Evolutionary conservation across 2,329 filamentous ascomycete genomes (phyloP).

Genomic region (Penicillium griseofulvum): DNA sequence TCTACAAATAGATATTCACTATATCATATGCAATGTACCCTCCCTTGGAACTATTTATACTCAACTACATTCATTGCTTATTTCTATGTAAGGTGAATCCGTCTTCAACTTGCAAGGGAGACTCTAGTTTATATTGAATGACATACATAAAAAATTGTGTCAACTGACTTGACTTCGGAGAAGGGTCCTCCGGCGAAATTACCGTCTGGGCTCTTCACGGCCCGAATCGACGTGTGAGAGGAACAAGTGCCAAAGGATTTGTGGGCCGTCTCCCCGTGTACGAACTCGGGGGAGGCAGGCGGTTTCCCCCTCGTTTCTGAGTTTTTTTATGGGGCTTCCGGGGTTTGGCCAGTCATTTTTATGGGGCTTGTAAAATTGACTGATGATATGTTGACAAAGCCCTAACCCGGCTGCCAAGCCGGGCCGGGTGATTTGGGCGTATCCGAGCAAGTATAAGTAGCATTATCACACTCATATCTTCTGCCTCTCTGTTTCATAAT

Average conservation of each 20-base stretch:
- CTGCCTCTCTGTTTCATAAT: no score
- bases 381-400: background rate
- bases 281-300: background rate
- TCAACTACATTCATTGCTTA: background rate
- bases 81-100: background rate
- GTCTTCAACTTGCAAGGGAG: background rate
- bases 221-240: background rate
- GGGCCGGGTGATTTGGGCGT: background rate
- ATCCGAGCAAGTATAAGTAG: no score
- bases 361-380: background rate
- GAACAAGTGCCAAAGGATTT: background rate
- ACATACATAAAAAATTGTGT: background rate
- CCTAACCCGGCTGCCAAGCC: background rate
- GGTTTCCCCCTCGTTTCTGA: background rate
- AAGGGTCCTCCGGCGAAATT: background rate
- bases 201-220: background rate
- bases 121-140: background rate
- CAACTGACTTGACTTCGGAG: background rate
- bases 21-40: background rate
- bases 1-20: background rate
- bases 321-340: background rate
- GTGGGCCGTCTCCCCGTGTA: background rate
- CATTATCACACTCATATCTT: no score
- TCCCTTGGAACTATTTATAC: background rate
- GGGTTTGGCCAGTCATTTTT: background rate